phyloP scores from a whole-genome alignment of 2,329 filamentous ascomycete species.

The Fusarium annulatum region DNA sequence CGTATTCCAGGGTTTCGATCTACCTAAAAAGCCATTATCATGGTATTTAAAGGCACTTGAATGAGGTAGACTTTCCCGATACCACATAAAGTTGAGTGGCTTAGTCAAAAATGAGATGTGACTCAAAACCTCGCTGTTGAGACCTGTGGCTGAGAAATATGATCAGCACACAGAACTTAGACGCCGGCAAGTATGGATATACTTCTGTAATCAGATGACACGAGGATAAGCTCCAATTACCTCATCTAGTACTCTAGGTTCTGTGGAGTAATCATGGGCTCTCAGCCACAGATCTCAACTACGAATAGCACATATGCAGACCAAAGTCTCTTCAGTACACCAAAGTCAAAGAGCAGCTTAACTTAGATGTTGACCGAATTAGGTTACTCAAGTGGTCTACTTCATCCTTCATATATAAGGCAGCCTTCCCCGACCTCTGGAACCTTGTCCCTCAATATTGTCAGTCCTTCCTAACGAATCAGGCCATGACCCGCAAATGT shows the following conservation, averaged over 20 bases:
- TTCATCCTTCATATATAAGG: background rate
- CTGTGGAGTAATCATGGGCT: background rate
- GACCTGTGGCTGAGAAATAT: too few relatives aligned
- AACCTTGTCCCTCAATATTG: too few relatives aligned
- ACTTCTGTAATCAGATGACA: too few relatives aligned
- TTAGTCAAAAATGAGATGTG: background rate
- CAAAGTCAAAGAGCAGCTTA: background rate
- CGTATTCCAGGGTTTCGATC: too few relatives aligned
- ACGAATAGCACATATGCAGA: too few relatives aligned
- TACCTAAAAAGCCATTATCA: background rate
- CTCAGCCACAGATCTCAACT: background rate
- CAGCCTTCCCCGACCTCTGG: too few relatives aligned
- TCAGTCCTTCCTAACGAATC: background rate
- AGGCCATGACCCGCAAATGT: background rate
- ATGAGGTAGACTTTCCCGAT: background rate
- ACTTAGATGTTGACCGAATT: background rate
- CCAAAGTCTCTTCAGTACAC: background rate
- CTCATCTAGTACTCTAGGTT: background rate
- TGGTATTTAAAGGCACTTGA: background rate
- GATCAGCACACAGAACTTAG: too few relatives aligned
- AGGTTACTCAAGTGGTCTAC: background rate
- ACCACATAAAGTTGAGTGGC: background rate
- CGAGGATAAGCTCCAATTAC: background rate
- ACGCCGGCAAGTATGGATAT: too few relatives aligned
- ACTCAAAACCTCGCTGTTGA: too few relatives aligned